Base-by-base conservation (phyloP, 495 filamentous ascomycete genomes). In the Tuber magnatum region DNA sequence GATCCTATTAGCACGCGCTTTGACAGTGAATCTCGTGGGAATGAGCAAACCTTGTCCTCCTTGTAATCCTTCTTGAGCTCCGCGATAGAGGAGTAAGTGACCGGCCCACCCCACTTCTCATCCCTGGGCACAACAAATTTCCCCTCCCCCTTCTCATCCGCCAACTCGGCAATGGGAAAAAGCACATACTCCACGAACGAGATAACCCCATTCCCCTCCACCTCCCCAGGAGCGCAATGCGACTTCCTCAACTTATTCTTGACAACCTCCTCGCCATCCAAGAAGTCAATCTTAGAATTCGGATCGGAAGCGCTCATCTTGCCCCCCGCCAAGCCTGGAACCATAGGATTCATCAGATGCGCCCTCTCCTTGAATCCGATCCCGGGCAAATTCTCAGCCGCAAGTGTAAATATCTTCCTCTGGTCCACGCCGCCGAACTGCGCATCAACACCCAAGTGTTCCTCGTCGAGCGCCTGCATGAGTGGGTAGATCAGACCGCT, bases 331-430 rank as follows among this genome's bases (percentile, higher is more conserved):
- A 98, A 84, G 24, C 95, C 94, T 0, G 93, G 89, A 10, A 98
- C 90, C 91, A 99, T 97, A 1, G 92, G 88, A 80, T 93, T 97
- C 87, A 97, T 92, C 69, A 97, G 80, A 84, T 97, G 94, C 41
- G 93, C 93, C 56, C 94, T 88, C 82, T 91, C 86, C 72, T 87
- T 87, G 84, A 91, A 94, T 8, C 90, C 90, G 46, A 94, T 83
- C 82, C 87, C 88, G 0, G 91, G 90, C n/a, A 94, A 83, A 75
- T 88, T 87, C 79, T 94, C 92, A 43, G 91, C 90, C 0, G 94
- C 93, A 12, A 91, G 84, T 14, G 88, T 88, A 80, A 98, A 99
- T 42, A 98, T 88, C 83, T 99, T 99, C 46, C 94, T 85, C 86
- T 97, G 94, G 78, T 97, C 94, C 6, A 95, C 86, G 69, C 90